Conservation (phyloP, 2,329 filamentous ascomycete genomes). For the Clarireedia monteithiana region DNA sequence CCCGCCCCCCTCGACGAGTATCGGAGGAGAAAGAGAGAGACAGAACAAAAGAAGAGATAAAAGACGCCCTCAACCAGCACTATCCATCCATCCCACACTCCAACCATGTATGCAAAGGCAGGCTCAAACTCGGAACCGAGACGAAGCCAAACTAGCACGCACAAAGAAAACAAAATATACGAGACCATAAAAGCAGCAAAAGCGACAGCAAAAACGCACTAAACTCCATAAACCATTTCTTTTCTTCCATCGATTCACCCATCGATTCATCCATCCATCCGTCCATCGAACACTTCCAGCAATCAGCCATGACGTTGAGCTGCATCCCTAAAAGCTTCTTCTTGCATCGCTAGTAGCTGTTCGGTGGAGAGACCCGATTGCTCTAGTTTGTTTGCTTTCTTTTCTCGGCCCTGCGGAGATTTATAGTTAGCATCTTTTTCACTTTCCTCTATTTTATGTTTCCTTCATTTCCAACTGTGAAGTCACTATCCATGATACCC, state of each 20-base stretch:
- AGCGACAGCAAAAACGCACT: no score
- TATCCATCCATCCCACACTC: background rate
- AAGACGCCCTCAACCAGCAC: background rate
- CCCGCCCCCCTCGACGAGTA: no score
- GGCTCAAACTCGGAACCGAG: background rate
- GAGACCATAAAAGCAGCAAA: no score
- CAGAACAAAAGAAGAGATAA: background rate
- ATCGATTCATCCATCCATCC: no score
- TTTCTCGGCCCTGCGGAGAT: slow-evolving; percentile 68
- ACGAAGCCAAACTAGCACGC: background rate
- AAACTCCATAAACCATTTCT: no score
- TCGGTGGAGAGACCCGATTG: slow-evolving; percentile 88
- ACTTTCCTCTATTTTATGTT: background rate
- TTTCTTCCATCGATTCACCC: no score
- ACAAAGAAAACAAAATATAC: background rate
- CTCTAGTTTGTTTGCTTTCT: slow-evolving; percentile 95
- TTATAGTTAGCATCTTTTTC: slow-evolving; percentile 1
- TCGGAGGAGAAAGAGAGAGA: no score
- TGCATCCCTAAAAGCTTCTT: slow-evolving; percentile 82
- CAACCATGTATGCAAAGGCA: slow-evolving; percentile 6
- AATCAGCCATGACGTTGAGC: slow-evolving; percentile 26
- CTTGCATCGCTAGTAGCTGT: slow-evolving; percentile 79
- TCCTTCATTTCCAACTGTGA: background rate
- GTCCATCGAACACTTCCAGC: no score
- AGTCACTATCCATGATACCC: background rate